Percentiles rank a stretch among this genome's conserved stretches.
Conservation (phyloP, 345 rosid species). For the Xanthoceras sorbifolium region DNA sequence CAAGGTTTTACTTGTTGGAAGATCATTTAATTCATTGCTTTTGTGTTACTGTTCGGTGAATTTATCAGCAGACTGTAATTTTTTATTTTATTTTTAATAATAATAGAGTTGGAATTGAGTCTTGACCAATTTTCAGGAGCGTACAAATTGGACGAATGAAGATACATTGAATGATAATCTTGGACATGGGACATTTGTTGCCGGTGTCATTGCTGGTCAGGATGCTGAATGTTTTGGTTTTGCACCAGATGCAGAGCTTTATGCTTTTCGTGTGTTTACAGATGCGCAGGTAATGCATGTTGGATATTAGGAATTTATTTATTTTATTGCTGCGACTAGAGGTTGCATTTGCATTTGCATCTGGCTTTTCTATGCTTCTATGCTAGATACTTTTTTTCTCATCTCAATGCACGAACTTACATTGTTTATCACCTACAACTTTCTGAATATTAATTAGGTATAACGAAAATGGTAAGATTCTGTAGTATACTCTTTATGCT, state of each 20-base stretch:
- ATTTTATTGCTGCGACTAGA: constrained; percentile 3
- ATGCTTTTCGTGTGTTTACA: constrained; percentile 95
- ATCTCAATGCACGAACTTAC: not conserved
- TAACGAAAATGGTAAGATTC: not conserved
- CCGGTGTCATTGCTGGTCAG: constrained; percentile 95
- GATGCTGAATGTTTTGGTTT: constrained; percentile 91
- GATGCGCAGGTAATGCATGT: constrained; percentile 94
- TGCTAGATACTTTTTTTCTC: not conserved
- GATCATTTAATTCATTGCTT: not conserved
- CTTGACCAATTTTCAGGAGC: constrained; percentile 62
- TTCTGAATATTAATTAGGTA: not conserved
- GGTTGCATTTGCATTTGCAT: not conserved
- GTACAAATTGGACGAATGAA: constrained; percentile 98
- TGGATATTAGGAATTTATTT: constrained; percentile 17
- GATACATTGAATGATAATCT: constrained; percentile 97
- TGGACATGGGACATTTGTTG: constrained; percentile 99
- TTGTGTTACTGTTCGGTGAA: not conserved
- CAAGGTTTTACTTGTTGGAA: constrained; percentile 49
- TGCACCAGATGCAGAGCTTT: constrained; percentile 91
- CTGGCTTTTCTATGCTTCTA: not conserved
- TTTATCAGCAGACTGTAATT: not conserved
- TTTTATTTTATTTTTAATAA: not conserved
- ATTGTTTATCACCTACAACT: not conserved
- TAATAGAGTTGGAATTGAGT: constrained; percentile 37
- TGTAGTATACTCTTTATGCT: constrained; percentile 1